phyloP scores from a whole-genome alignment of 2,329 filamentous ascomycete genomes.

The Trichoderma polysporum region DNA sequence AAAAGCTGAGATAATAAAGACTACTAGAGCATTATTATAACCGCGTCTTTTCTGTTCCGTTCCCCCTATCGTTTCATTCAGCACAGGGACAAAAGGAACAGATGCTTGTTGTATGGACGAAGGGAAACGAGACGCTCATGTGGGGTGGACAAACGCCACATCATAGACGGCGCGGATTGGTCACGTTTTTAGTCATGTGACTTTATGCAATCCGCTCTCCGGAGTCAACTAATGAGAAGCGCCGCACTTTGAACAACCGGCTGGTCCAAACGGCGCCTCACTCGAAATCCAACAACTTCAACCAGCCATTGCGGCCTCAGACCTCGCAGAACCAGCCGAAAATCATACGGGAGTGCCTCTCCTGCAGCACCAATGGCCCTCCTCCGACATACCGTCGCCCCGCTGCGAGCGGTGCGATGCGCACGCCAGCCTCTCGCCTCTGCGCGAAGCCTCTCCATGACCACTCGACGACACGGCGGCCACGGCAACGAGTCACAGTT shows the following conservation, averaged over 20 bases:
- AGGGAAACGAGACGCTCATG: background rate
- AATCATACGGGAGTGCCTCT: conserved; percentile 19
- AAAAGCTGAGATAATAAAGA: background rate
- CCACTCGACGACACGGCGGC: conserved; percentile 43
- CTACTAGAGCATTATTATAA: background rate
- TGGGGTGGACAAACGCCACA: background rate
- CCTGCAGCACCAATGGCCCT: conserved; percentile 34
- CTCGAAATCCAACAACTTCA: conserved; percentile 1
- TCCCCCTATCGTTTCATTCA: background rate
- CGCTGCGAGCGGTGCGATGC: conserved; percentile 41
- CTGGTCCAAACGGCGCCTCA: background rate
- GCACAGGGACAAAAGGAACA: background rate
- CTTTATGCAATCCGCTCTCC: conserved; percentile 11
- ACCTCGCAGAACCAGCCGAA: conserved; percentile 26
- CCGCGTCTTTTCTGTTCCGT: background rate
- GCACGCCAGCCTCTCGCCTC: conserved; percentile 35
- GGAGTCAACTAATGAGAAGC: conserved; percentile 14
- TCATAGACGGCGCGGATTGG: background rate
- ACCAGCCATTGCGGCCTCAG: conserved; percentile 33
- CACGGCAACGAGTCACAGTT: conserved; percentile 69
- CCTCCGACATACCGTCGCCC: conserved; percentile 38
- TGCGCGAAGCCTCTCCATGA: conserved; percentile 45
- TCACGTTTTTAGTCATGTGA: conserved; percentile 15
- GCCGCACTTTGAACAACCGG: conserved; percentile 18
- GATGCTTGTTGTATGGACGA: background rate